These are phyloP conservation scores for Middelhovenomyces tepae DNA, from an alignment of 805 yeast species.

Conservation along the genomic window DNA sequence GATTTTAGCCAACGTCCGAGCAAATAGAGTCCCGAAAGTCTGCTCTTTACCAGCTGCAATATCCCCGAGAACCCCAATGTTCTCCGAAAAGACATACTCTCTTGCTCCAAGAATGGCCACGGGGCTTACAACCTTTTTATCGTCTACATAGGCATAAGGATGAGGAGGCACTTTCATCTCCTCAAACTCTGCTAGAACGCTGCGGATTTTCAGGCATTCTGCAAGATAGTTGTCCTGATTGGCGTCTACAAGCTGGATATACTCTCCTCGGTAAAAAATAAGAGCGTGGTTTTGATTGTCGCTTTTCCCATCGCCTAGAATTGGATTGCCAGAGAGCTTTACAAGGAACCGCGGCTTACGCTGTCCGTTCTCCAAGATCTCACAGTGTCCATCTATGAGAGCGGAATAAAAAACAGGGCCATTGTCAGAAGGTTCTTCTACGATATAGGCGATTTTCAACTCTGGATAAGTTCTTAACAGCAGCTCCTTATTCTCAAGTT, in stretches of 20 bases:
- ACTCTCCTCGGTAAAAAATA: slow-evolving; percentile 71
- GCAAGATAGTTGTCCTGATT: slow-evolving; percentile 78
- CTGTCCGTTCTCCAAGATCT: slow-evolving; percentile 46
- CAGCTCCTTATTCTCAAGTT: slow-evolving; percentile 72
- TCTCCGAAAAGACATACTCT: slow-evolving; percentile 77
- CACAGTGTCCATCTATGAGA: slow-evolving; percentile 64
- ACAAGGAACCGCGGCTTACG: slow-evolving; percentile 56
- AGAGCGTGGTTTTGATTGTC: slow-evolving; percentile 76
- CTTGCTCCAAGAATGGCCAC: slow-evolving; percentile 81
- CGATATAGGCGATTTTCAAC: slow-evolving; percentile 38
- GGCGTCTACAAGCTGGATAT: slow-evolving; percentile 72
- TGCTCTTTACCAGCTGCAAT: slow-evolving; percentile 86
- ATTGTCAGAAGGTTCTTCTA: slow-evolving; percentile 25
- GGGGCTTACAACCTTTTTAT: slow-evolving; percentile 43
- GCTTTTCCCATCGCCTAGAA: slow-evolving; percentile 76
- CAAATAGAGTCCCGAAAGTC: slow-evolving; percentile 77
- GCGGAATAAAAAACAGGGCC: slow-evolving; percentile 41
- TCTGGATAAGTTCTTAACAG: slow-evolving; percentile 80
- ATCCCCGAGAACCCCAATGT: slow-evolving; percentile 74
- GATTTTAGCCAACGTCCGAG: slow-evolving; percentile 70
- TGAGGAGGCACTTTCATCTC: slow-evolving; percentile 28
- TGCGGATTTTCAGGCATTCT: slow-evolving; percentile 72
- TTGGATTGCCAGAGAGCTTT: slow-evolving; percentile 68
- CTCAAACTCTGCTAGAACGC: slow-evolving; percentile 69
- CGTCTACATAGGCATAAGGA: slow-evolving; percentile 27